Conservation (phyloP, 164 flowering plant genomes). For the Akebia trifoliata region DNA sequence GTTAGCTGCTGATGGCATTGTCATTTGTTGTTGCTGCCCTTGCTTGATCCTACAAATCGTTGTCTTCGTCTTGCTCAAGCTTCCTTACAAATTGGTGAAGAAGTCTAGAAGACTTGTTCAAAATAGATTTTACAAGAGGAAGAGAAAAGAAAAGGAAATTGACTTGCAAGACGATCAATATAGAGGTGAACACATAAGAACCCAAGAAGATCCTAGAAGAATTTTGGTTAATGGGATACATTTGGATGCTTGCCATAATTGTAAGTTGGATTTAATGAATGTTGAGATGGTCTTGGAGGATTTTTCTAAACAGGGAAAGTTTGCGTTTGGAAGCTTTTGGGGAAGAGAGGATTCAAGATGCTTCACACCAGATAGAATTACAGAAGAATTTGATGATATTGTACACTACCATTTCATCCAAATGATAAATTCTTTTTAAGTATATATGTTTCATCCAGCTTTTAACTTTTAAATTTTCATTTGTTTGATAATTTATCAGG, state of each 20-base stretch:
- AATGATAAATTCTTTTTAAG: constrained; percentile 5
- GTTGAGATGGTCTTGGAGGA: constrained; percentile 51
- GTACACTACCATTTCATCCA: constrained; percentile 24
- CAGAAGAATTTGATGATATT: constrained; percentile 20
- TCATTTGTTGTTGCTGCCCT: constrained; percentile 67
- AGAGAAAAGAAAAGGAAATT: constrained; percentile 11
- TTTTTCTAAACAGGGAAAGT: constrained; percentile 42
- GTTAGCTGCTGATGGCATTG: constrained; percentile 59
- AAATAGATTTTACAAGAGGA: constrained; percentile 30
- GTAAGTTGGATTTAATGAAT: constrained; percentile 35
- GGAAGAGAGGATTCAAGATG: constrained; percentile 29
- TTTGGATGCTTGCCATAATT: constrained; percentile 11
- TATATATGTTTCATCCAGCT: neutral
- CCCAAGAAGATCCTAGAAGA: constrained; percentile 14
- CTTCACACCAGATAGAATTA: constrained; percentile 12
- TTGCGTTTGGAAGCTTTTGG: constrained; percentile 85
- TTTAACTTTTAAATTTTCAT: too few relatives aligned
- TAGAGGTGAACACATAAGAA: constrained; percentile 11
- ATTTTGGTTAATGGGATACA: neutral
- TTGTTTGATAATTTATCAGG: too few relatives aligned
- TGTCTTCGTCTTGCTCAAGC: constrained; percentile 42
- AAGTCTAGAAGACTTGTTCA: constrained; percentile 31
- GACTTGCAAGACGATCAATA: constrained; percentile 6
- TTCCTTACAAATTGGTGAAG: constrained; percentile 39
- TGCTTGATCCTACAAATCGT: constrained; percentile 54